These are phyloP conservation scores for Scheffersomyces parashehatae DNA, from an alignment of 1,139 yeast genomes.

Conservation along the genomic window DNA sequence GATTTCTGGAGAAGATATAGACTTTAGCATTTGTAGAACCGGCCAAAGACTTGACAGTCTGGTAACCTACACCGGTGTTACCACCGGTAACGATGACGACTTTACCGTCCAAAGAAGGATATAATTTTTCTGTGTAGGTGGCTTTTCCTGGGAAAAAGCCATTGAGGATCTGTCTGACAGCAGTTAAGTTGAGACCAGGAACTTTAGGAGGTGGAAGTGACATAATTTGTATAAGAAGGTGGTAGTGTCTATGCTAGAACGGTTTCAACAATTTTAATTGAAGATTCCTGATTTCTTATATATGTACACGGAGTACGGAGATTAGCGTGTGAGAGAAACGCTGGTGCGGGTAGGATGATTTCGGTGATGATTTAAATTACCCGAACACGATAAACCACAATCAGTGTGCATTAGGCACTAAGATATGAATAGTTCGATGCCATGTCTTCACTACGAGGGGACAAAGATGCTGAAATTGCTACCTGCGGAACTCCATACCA, in stretches of 20 bases:
- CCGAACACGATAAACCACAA: no score
- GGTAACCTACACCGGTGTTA: constrained; percentile 21
- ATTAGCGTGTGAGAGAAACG: no score
- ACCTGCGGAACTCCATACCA: no score
- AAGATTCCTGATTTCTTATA: no score
- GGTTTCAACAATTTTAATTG: no score
- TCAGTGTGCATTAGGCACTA: constrained; percentile 9
- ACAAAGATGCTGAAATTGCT: no score
- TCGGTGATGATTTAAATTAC: no score
- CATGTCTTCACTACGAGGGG: constrained; percentile 26
- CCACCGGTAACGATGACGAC: constrained; percentile 24
- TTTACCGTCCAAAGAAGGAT: constrained; percentile 16
- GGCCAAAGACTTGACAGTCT: constrained; percentile 9
- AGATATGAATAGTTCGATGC: constrained; percentile 12
- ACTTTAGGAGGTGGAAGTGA: neutral
- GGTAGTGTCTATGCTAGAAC: no score
- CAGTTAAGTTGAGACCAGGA: neutral
- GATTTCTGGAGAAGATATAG: constrained; percentile 19
- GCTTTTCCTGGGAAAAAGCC: constrained; percentile 3
- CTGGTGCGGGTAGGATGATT: no score
- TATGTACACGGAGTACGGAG: no score
- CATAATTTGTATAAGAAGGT: neutral
- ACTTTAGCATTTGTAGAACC: constrained; percentile 13
- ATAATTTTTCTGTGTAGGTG: constrained; percentile 6
- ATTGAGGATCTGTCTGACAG: neutral